Conservation (phyloP, 139 green algal genomes). For the Haematococcus lacustris region DNA sequence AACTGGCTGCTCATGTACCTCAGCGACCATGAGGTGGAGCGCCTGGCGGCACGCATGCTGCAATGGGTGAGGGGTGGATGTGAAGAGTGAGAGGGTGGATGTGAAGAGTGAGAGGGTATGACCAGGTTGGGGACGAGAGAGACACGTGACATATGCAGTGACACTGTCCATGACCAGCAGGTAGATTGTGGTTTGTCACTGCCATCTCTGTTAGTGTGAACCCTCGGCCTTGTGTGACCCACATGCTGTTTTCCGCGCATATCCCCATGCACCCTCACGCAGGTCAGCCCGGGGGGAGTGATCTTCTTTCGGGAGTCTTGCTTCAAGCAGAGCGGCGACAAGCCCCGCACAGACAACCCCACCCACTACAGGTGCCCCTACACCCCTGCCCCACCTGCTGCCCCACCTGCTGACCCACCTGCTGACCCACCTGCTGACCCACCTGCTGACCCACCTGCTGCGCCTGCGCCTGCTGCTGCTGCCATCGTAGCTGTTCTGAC, state of each 20-base stretch:
- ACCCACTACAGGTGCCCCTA: constrained; percentile 73
- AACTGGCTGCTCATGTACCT: constrained; percentile 97
- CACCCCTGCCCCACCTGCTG: background rate
- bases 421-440: too few species aligned
- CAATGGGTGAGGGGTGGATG: constrained; percentile 64
- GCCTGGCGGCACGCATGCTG: constrained; percentile 51
- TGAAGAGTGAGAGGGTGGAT: too few species aligned
- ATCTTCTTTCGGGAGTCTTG: constrained; percentile 89
- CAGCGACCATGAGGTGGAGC: constrained; percentile 62
- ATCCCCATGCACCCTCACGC: too few species aligned
- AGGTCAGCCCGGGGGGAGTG: constrained; percentile 53
- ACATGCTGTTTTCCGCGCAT: too few species aligned
- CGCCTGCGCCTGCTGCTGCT: background rate
- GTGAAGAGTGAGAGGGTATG: too few species aligned
- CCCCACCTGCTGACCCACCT: too few species aligned
- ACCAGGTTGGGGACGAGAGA: too few species aligned
- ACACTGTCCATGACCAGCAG: too few species aligned
- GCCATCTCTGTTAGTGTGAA: too few species aligned
- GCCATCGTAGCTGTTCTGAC: background rate
- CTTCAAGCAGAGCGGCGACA: constrained; percentile 78
- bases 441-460: background rate
- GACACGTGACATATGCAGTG: too few species aligned
- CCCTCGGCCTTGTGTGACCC: too few species aligned
- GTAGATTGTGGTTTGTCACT: too few species aligned
- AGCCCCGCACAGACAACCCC: constrained; percentile 63